Base-by-base conservation (phyloP, 73 alveolate species). In the Diophrys appendiculata region DNA sequence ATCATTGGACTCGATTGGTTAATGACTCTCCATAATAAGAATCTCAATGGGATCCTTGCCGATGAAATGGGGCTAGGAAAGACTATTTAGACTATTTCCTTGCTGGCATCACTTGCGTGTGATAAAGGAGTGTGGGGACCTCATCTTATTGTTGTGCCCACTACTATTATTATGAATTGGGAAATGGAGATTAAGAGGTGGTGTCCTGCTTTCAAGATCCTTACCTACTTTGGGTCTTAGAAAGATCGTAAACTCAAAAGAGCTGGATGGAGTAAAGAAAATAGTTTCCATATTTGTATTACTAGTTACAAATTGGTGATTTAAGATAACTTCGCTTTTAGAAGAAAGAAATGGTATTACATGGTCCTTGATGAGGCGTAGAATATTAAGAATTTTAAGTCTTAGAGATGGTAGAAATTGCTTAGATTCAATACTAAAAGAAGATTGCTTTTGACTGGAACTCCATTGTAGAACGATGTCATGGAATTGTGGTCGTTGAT, bases 111-210 rank as follows among this genome's bases (percentile, higher is more conserved):
- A 79, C 81, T 94, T 31, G 99, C 99, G 1, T 90, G 97, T 68
- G 94, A 90, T 86, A 92, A 90, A 83, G 98, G 97, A 0, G 84
- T 96, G 28, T 98, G 99, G 99, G 99, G 99, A 0, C 99, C 99
- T 33, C 99, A 98, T 91, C 86, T 98, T 88, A 96, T 98, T 33
- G 98, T 98, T n/a, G 99, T 98, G 1, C 99, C 99, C 8, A 98
- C 99, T 5, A 97, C 99, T 27, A 95, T 97, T 68, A 90, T 98
- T 54, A 94, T 98, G 74, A 98, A 98, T 80, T 98, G 99, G 99
- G 99, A 97, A 82, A 98, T 95, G 86, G 99, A 98, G 92, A 90
- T 98, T 72, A 97, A 98, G 89, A 96, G 95, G 87, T 98, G 99
- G 99, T 93, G 99, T 76, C 99, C 99, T 27, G 99, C 97, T 32